A percentile compares a stretch with the other conserved stretches of the same genome.
phyloP scores from a whole-genome alignment of 2,329 filamentous ascomycete species.

The Annulohypoxylon truncatum region DNA sequence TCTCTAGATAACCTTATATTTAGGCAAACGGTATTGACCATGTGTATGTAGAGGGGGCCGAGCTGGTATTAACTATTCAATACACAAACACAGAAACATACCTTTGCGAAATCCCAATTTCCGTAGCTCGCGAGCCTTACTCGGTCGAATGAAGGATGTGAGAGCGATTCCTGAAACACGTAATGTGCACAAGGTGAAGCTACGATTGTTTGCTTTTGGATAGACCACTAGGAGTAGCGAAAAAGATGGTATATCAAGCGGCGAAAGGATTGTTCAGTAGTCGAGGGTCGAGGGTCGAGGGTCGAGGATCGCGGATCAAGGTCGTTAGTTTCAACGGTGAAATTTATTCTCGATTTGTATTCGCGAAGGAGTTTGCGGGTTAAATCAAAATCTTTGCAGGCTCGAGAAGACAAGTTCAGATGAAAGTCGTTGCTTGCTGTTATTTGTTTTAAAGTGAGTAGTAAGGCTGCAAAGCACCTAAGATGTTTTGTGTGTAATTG shows the following conservation, averaged over 20 bases:
- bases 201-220: conserved; percentile 1
- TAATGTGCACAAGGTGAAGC: conserved; percentile 5
- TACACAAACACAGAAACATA: conserved; percentile 15
- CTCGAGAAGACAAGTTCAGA: conserved; percentile 10
- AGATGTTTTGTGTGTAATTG: conserved; percentile 8
- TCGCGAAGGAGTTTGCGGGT: conserved; percentile 15
- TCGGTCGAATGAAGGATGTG: conserved; percentile 12
- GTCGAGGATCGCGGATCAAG: conserved; percentile 4
- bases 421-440: conserved; percentile 2
- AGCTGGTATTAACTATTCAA: neutral
- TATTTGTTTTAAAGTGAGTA: neutral
- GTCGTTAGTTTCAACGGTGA: neutral
- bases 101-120: conserved; percentile 19
- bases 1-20: neutral
- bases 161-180: conserved; percentile 6
- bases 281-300: neutral
- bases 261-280: conserved; percentile 2
- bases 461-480: conserved; percentile 16
- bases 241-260: neutral
- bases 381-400: conserved; percentile 15
- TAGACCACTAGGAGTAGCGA: neutral
- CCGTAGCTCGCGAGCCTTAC: neutral
- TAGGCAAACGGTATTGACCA: conserved; percentile 2
- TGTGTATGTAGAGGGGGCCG: neutral
- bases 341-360: conserved; percentile 7